Base-by-base conservation (phyloP, 805 yeast genomes). In the Lachancea mirantina region DNA sequence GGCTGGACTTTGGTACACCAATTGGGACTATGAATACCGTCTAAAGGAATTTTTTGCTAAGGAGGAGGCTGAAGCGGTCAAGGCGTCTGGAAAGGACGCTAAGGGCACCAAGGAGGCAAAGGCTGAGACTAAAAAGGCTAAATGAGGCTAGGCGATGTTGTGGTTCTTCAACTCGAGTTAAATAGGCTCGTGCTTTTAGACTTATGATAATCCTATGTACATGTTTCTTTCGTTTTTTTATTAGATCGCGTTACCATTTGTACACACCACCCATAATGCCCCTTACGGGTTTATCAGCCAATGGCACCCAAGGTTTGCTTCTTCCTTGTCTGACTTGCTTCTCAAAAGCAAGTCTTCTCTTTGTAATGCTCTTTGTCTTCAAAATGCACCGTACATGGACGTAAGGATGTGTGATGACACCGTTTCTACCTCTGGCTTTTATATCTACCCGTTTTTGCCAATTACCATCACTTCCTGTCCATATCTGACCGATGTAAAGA, bases 401-500 rank as follows among this genome's bases (percentile, higher is more conserved):
- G 55, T 72, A 81, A 40, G 82, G 76, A 50, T 84, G 92, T 19
- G 68, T 70, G 31, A 82, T 70, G 36, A 83, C 61, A 54, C 97
- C 97, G 14, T 73, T 68, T 58, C 95, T 75, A 43, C 96, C 96
- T 64, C 97, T 77, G 43, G 92, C 95, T 64, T 85, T 87, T 53
- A 71, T 68, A 47, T 89, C 96, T 7, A 76, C 59, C 55, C 92
- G 72, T 56, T 74, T 78, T 18, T 53, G 49, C 78, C 81, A 76
- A 32, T 61, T 51, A 14, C 95, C 95, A 57, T 89, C 97, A 36
- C 87, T 77, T 25, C 96, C 96, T 17, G 77, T 77, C 96, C 96
- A 89, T 38, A 87, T 74, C 50, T 83, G 83, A 26, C 78, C 74
- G 36, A 89, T 71, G 48, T 79, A 84, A 26, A 87, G 56, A 23